phyloP scores from a whole-genome alignment of 305 asterid genomes.

The Fraxinus nigra region DNA sequence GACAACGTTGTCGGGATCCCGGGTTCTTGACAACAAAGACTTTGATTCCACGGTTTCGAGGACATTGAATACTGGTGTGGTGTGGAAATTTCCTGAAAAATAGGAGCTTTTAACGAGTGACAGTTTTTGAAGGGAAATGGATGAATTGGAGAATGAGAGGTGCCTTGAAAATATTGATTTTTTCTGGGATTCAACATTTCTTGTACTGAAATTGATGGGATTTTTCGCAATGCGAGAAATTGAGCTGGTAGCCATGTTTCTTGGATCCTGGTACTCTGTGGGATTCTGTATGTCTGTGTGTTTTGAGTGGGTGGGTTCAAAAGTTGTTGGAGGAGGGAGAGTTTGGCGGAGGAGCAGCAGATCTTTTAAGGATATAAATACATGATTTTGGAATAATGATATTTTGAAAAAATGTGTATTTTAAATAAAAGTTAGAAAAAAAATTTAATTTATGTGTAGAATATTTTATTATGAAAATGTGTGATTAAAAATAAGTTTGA shows the following conservation, averaged over 20 bases:
- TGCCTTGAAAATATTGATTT: not conserved
- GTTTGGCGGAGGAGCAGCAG: not conserved
- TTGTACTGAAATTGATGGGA: not conserved
- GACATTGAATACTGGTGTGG: slow-evolving; percentile 23
- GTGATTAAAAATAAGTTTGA: no score
- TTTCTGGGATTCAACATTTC: not conserved
- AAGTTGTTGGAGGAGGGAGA: not conserved
- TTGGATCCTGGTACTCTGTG: not conserved
- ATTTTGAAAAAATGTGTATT: not conserved
- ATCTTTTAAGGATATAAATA: not conserved
- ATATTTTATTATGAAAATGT: not conserved
- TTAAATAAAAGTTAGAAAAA: not conserved
- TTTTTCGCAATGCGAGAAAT: not conserved
- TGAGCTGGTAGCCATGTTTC: not conserved
- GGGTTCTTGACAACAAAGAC: slow-evolving; percentile 31
- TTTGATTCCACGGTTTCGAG: slow-evolving; percentile 38
- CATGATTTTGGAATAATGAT: not conserved
- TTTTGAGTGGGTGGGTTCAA: not conserved
- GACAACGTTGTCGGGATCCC: slow-evolving; percentile 29
- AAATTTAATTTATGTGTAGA: no score
- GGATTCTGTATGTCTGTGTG: not conserved
- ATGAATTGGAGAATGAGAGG: not conserved
- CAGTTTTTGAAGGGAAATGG: slow-evolving; percentile 4
- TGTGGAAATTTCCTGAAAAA: not conserved
- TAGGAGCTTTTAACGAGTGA: not conserved